A percentile compares a stretch with the other conserved stretches of the same genome.
Evolutionary conservation across 768 basidiomycete genomes (phyloP).

Genomic region (Podaxis sp.): DNA sequence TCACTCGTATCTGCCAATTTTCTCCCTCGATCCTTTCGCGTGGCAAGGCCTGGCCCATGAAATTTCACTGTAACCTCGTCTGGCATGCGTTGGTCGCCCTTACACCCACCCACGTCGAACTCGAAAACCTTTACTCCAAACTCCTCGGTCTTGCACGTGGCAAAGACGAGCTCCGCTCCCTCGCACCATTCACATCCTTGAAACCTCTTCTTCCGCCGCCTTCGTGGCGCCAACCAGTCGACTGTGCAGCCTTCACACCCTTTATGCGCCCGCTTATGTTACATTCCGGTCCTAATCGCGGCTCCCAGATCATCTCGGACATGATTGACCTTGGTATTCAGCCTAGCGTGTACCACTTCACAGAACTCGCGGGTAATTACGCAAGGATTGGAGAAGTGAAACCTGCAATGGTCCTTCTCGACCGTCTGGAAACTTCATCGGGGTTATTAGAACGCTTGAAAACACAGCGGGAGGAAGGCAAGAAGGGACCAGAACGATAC

Average conservation of each 20-base stretch:
- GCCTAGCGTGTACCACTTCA: slow-evolving; percentile 49
- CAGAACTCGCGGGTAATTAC: slow-evolving; percentile 47
- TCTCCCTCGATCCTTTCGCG: slow-evolving; percentile 12
- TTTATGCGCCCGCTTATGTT: slow-evolving; percentile 47
- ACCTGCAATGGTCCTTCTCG: slow-evolving; percentile 41
- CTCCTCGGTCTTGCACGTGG: slow-evolving; percentile 32
- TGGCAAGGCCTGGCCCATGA: slow-evolving; percentile 35
- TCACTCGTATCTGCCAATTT: slow-evolving; percentile 14
- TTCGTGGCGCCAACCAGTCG: slow-evolving; percentile 30
- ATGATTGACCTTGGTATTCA: slow-evolving; percentile 47
- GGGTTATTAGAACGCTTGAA: background rate
- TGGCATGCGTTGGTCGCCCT: slow-evolving; percentile 40
- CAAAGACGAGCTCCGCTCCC: slow-evolving; percentile 4
- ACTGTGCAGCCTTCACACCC: slow-evolving; percentile 43
- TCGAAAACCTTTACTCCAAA: slow-evolving; percentile 43
- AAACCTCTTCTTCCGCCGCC: slow-evolving; percentile 26
- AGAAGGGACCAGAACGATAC: background rate
- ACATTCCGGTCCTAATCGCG: slow-evolving; percentile 29
- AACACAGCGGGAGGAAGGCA: background rate
- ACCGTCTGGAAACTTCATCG: slow-evolving; percentile 33
- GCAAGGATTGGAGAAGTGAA: slow-evolving; percentile 36
- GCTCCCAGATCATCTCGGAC: slow-evolving; percentile 45
- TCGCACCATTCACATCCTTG: slow-evolving; percentile 12
- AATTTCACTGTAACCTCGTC: slow-evolving; percentile 33
- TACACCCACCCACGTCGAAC: slow-evolving; percentile 18